phyloP scores from a whole-genome alignment of 2,329 filamentous ascomycete genomes.

The Fonsecaea erecta region DNA sequence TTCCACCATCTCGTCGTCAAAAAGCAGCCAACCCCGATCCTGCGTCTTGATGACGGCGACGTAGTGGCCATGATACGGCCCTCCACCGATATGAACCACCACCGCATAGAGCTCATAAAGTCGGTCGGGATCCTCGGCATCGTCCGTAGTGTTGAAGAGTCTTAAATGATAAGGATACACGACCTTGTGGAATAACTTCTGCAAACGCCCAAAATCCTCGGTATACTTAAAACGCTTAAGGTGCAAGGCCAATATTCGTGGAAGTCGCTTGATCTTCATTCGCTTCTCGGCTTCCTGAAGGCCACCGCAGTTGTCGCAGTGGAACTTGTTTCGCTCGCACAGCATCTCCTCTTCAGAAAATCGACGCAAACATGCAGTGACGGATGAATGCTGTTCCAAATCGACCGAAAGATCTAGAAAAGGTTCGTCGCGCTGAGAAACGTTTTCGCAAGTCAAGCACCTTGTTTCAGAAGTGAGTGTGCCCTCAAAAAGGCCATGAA shows the following conservation, averaged over 20 bases:
- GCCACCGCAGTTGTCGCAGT: constrained; percentile 95
- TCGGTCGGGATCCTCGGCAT: constrained; percentile 89
- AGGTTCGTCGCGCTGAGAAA: constrained; percentile 91
- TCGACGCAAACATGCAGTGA: constrained; percentile 91
- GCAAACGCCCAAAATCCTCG: constrained; percentile 87
- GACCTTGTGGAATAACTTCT: constrained; percentile 95
- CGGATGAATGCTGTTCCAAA: constrained; percentile 90
- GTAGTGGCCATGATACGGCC: constrained; percentile 96
- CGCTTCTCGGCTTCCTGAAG: constrained; percentile 97
- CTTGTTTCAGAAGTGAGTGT: constrained; percentile 93
- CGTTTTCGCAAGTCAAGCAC: constrained; percentile 93
- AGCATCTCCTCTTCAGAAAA: constrained; percentile 99
- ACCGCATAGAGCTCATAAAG: constrained; percentile 97
- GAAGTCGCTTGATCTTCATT: constrained; percentile 97
- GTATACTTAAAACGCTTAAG: constrained; percentile 98
- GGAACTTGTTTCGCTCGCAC: constrained; percentile 97
- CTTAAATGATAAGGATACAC: constrained; percentile 96
- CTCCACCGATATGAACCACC: constrained; percentile 94
- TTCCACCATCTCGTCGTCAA: constrained; percentile 98
- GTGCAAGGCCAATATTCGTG: constrained; percentile 88
- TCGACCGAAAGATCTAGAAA: constrained; percentile 97
- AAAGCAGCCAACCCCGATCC: constrained; percentile 92
- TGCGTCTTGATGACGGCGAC: constrained; percentile 97
- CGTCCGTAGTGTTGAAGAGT: constrained; percentile 96
- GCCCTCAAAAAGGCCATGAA: constrained; percentile 96